These are phyloP conservation scores for Neofusicoccum parvum DNA, from an alignment of 2,329 filamentous ascomycete genomes.

Conservation along the genomic window DNA sequence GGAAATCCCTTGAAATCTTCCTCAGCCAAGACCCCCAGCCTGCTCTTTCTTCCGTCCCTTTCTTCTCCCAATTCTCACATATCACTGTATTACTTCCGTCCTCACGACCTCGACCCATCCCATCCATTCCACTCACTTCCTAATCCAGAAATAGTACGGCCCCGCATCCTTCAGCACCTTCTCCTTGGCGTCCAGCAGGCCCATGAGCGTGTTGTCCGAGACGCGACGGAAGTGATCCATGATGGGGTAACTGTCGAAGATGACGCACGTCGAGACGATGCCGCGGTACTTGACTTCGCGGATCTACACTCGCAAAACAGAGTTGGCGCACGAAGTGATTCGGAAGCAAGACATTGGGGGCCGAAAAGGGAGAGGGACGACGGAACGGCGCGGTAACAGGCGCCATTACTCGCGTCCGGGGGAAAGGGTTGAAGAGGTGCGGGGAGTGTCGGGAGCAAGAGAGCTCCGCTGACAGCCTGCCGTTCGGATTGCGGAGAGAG, in stretches of 20 bases:
- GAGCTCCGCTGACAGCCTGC: too few relatives aligned
- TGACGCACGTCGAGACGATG: conserved; percentile 32
- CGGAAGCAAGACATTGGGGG: too few relatives aligned
- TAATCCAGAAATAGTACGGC: conserved; percentile 1
- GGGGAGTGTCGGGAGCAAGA: too few relatives aligned
- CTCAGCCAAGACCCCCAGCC: too few relatives aligned
- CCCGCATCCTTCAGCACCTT: not conserved
- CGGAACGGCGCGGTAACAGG: not conserved
- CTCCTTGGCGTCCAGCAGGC: conserved; percentile 30
- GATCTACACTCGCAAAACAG: conserved; percentile 22
- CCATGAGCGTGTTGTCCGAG: conserved; percentile 29
- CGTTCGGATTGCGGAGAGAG: not conserved
- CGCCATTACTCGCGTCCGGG: too few relatives aligned
- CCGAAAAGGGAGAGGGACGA: not conserved
- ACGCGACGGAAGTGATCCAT: conserved; percentile 36
- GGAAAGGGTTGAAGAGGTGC: not conserved
- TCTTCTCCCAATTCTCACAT: not conserved
- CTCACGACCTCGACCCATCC: too few relatives aligned
- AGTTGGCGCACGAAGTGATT: too few relatives aligned
- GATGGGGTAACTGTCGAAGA: conserved; percentile 35
- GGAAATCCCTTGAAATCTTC: too few relatives aligned
- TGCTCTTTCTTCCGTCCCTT: not conserved
- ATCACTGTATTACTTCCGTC: too few relatives aligned
- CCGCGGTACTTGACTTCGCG: conserved; percentile 30
- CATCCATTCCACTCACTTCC: not conserved